A percentile compares a stretch with the other conserved stretches of the same genome.
phyloP scores from a whole-genome alignment of 495 filamentous ascomycete genomes.

The Pseudoneurospora amorphoporcata region DNA sequence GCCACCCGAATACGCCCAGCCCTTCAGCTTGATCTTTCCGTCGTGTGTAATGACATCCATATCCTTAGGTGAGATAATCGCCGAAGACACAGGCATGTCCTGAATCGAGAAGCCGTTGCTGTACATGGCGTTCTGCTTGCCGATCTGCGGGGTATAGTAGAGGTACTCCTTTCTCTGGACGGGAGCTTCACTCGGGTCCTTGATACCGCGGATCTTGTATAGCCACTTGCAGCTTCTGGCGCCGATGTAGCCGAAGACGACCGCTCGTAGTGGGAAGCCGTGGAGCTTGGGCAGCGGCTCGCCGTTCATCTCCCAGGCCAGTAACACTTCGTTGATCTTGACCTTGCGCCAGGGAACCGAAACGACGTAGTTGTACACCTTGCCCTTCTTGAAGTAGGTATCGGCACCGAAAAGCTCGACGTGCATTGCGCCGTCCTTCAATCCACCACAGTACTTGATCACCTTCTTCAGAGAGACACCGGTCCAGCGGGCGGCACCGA shows the following conservation, averaged over 20 bases:
- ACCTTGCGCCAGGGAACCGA: conserved; percentile 56
- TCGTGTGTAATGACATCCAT: conserved; percentile 45
- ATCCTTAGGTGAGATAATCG: conserved; percentile 46
- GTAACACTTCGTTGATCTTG: conserved; percentile 52
- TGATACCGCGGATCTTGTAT: conserved; percentile 41
- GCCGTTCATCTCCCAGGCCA: conserved; percentile 65
- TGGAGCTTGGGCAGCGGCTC: conserved; percentile 55
- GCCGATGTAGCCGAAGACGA: conserved; percentile 56
- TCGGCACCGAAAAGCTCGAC: conserved; percentile 56
- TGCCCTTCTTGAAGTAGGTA: conserved; percentile 55
- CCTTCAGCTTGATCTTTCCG: conserved; percentile 39
- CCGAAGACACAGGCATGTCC: conserved; percentile 52
- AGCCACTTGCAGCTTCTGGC: conserved; percentile 50
- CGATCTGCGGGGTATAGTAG: conserved; percentile 49
- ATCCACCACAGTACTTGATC: conserved; percentile 55
- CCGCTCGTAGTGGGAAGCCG: conserved; percentile 50
- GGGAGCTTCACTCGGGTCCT: conserved; percentile 27
- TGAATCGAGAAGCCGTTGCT: conserved; percentile 49
- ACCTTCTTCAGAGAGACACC: conserved; percentile 56
- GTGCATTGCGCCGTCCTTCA: conserved; percentile 44
- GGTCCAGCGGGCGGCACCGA: conserved; percentile 51
- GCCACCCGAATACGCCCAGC: conserved; percentile 53
- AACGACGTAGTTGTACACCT: conserved; percentile 53
- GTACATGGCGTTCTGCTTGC: conserved; percentile 47
- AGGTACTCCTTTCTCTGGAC: conserved; percentile 46